Conservation (phyloP, 305 asterid genomes). For the Solanum hybrid region DNA sequence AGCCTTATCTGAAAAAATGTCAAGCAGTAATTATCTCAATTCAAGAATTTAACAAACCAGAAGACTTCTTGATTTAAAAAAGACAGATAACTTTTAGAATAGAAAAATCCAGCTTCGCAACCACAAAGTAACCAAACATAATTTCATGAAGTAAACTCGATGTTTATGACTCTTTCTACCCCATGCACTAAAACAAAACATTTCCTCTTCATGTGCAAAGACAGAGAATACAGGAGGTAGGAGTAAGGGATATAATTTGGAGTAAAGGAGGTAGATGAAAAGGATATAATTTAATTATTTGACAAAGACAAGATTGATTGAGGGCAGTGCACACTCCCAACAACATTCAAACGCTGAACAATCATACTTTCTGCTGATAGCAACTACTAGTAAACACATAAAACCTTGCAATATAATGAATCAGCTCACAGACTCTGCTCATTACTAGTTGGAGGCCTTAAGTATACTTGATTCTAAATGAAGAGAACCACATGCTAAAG, state of each 20-base stretch:
- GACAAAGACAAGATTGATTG: neutral
- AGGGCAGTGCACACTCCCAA: neutral
- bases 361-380: neutral
- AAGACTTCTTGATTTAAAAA: neutral
- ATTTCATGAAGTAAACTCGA: neutral
- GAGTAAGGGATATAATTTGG: no score
- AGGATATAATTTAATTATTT: neutral
- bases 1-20: constrained; percentile 58
- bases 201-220: neutral
- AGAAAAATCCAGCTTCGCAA: neutral
- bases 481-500: neutral
- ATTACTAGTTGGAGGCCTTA: neutral
- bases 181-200: neutral
- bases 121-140: neutral
- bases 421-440: neutral
- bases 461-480: neutral
- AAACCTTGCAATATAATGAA: neutral
- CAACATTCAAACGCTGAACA: neutral
- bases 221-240: neutral
- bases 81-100: neutral
- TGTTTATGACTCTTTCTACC: neutral
- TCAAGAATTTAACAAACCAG: neutral
- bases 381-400: neutral
- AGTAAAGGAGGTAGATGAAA: neutral
- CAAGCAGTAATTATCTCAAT: neutral